These are phyloP conservation scores for Theobroma grandiflorum DNA, from an alignment of 441 rosid genomes.

Conservation along the genomic window DNA sequence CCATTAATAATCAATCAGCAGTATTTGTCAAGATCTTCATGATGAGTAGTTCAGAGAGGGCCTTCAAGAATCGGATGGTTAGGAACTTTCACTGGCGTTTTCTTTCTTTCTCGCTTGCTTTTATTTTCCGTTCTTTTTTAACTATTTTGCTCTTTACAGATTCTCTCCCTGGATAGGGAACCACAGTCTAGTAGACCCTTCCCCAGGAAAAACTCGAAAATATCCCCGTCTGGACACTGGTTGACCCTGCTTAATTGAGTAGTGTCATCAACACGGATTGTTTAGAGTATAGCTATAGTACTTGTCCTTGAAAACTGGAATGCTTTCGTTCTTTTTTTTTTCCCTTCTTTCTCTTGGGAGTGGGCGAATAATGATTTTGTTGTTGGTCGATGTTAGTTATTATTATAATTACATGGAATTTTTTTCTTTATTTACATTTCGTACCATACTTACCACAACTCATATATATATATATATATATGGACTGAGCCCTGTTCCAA, in stretches of 20 bases:
- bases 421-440: background rate
- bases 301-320: conserved; percentile 19
- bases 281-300: background rate
- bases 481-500: conserved; percentile 9
- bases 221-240: background rate
- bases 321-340: background rate
- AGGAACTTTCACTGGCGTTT: background rate
- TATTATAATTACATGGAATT: background rate
- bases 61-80: background rate
- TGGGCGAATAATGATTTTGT: background rate
- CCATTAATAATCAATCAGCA: background rate
- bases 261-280: background rate
- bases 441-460: background rate
- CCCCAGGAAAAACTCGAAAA: background rate
- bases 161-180: conserved; percentile 2
- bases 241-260: conserved; percentile 10
- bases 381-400: conserved; percentile 32
- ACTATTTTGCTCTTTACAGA: background rate
- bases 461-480: background rate
- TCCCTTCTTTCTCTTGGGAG: too few species aligned
- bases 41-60: background rate
- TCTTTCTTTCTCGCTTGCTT: background rate
- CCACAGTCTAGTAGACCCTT: conserved; percentile 13
- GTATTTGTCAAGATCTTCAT: background rate
- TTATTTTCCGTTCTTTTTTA: background rate